Conservation (phyloP, 2,329 filamentous ascomycete genomes). For the Penicillium fuscoglaucum region DNA sequence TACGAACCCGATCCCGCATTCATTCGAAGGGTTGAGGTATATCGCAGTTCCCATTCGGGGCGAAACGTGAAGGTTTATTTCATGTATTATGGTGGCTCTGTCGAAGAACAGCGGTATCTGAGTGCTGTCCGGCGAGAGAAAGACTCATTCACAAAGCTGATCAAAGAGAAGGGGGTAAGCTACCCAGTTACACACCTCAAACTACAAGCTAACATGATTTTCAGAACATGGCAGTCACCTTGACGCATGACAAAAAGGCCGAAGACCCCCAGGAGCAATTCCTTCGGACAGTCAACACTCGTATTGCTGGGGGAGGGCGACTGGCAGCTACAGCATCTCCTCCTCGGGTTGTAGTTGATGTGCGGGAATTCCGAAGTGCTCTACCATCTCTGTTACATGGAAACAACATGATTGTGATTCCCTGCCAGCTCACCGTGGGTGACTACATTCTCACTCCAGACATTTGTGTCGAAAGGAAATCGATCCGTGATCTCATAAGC, state of each 20-base stretch:
- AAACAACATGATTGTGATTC: constrained; percentile 81
- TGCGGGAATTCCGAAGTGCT: constrained; percentile 92
- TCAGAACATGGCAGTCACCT: constrained; percentile 79
- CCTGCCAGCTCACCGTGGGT: constrained; percentile 93
- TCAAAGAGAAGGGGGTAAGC: constrained; percentile 77
- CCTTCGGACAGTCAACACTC: constrained; percentile 90
- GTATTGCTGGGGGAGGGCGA: constrained; percentile 89
- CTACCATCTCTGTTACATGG: constrained; percentile 89
- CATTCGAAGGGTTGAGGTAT: constrained; percentile 91
- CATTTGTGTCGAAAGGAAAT: constrained; percentile 94
- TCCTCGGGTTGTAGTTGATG: constrained; percentile 88
- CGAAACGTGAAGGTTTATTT: constrained; percentile 92
- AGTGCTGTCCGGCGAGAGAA: constrained; percentile 91
- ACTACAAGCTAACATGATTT: constrained; percentile 16
- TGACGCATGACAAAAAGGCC: constrained; percentile 70
- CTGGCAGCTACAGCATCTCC: constrained; percentile 80
- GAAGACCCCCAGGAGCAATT: constrained; percentile 89
- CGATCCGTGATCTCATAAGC: constrained; percentile 82
- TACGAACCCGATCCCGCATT: constrained; percentile 96
- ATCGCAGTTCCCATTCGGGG: constrained; percentile 88
- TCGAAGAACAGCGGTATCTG: constrained; percentile 93
- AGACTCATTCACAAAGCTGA: constrained; percentile 90
- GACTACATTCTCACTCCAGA: constrained; percentile 91
- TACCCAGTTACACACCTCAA: not conserved
- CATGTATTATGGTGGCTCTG: constrained; percentile 90